A percentile compares a stretch with the other conserved stretches of the same genome.
These are phyloP conservation scores for Paraglomus brasilianum DNA, from an alignment of 192 early-diverging fungal genomes.

Conservation along the genomic window DNA sequence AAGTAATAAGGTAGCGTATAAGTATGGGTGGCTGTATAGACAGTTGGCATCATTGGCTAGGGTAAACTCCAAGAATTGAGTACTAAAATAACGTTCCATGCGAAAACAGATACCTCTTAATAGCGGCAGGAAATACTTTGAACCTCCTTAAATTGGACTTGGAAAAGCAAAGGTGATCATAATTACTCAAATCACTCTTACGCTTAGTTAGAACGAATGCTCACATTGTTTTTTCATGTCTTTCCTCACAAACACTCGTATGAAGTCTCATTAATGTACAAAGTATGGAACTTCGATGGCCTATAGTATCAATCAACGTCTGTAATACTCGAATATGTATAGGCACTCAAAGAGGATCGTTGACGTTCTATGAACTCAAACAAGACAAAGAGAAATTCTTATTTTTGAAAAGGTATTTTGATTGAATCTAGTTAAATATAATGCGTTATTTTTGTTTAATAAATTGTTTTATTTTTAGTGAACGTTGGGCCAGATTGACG, in stretches of 20 bases:
- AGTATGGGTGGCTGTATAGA: too few relatives aligned
- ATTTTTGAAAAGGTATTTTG: slow-evolving; percentile 9
- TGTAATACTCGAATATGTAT: slow-evolving; percentile 10
- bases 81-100: too few relatives aligned
- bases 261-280: slow-evolving; percentile 1
- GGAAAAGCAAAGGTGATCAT: slow-evolving; percentile 5
- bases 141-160: not conserved
- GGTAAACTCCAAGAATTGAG: too few relatives aligned
- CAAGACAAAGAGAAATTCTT: not conserved
- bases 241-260: not conserved
- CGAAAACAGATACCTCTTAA: not conserved
- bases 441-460: not conserved
- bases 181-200: too few relatives aligned
- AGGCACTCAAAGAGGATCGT: slow-evolving; percentile 8
- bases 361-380: slow-evolving; percentile 15
- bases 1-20: too few relatives aligned
- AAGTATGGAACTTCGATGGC: slow-evolving; percentile 12
- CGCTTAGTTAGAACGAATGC: too few relatives aligned
- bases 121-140: slow-evolving; percentile 9
- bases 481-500: slow-evolving; percentile 1
- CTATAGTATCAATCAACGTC: slow-evolving; percentile 16
- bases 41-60: too few relatives aligned
- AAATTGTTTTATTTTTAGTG: not conserved
- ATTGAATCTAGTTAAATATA: not conserved
- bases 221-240: too few relatives aligned